Evolutionary conservation across 2,329 filamentous ascomycete genomes (phyloP).

Genomic region (Fusarium coffeatum): DNA sequence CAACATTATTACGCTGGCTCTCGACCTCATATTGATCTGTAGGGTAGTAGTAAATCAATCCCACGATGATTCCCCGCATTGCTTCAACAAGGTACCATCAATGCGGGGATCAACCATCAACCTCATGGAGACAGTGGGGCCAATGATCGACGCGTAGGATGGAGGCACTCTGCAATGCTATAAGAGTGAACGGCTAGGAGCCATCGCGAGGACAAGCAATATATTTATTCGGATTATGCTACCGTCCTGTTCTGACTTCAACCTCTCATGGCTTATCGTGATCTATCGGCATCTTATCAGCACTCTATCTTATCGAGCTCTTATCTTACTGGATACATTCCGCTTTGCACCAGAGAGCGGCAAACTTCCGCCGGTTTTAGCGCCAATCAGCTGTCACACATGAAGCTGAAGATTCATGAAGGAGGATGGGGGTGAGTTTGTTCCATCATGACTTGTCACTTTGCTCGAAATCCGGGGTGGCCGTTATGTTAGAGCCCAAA

Average conservation of each 20-base stretch:
- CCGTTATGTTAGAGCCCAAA: neutral
- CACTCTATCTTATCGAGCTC: neutral
- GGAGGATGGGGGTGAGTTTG: too few species aligned
- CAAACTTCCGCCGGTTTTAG: neutral
- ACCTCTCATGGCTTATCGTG: neutral
- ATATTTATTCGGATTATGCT: neutral
- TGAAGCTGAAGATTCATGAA: neutral
- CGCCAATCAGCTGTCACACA: neutral
- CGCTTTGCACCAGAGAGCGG: neutral
- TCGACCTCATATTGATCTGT: neutral
- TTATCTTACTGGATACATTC: too few species aligned
- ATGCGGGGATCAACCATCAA: neutral
- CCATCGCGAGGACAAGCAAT: neutral
- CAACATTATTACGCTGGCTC: neutral
- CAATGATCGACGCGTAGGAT: neutral
- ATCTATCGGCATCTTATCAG: neutral
- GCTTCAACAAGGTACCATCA: neutral
- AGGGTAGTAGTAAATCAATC: neutral
- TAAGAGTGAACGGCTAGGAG: neutral
- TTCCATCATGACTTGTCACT: neutral
- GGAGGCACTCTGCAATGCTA: neutral
- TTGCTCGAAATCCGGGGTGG: neutral
- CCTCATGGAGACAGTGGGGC: neutral
- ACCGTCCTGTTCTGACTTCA: neutral
- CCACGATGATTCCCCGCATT: neutral